Base-by-base conservation (phyloP, 345 rosid species). In the Camelina sativa region DNA sequence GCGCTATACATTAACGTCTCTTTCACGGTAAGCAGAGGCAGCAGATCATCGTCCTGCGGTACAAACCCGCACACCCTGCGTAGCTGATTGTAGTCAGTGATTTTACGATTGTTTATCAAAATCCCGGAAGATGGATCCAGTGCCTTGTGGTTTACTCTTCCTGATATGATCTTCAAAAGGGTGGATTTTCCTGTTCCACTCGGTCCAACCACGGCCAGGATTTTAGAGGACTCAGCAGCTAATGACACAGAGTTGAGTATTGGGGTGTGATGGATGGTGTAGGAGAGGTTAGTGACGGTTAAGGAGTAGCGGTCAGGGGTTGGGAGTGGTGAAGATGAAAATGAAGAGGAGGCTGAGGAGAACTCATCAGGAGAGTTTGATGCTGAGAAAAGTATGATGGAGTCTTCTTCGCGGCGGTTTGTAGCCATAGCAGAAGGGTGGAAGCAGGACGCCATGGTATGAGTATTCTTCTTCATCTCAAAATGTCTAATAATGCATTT, bases 181-280 rank as follows among this genome's bases (percentile, higher is more conserved):
- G 87, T 88, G 0, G 97, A 94, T 76, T 94, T 94, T 38, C 97
- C 96, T 0, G 97, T 88, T 10, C 97, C 96, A 44, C 97, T 93
- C 0, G 93, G 93, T 13, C 97, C 95, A 11, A 91, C 91, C 35
- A 93, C 71, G 55, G 96, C 97, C 2, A 89, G 82, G 77, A 89
- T 79, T 68, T 91, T 88, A 11, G 90, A 84, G 62, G 88, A 84
- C 47, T 81, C 79, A 0, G 97, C 91, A 2, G 74, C 76, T 51
- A 94, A 89, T 16, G 90, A 81, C 40, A 89, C 86, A 0, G 96
- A 91, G 20, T 87, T 86, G 9, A 93, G 91, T 4, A 93, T 79
- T 25, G 38, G 53, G 5, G 67, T 62, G 20, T 44, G 35, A 40
- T 65, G 72, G 57, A 89, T 73, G 16, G 84, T 78, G 79, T 89